A percentile compares a stretch with the other conserved stretches of the same genome.
Evolutionary conservation across 2,329 filamentous ascomycete genomes (phyloP).

Genomic region (Cryphonectria nitschkei): DNA sequence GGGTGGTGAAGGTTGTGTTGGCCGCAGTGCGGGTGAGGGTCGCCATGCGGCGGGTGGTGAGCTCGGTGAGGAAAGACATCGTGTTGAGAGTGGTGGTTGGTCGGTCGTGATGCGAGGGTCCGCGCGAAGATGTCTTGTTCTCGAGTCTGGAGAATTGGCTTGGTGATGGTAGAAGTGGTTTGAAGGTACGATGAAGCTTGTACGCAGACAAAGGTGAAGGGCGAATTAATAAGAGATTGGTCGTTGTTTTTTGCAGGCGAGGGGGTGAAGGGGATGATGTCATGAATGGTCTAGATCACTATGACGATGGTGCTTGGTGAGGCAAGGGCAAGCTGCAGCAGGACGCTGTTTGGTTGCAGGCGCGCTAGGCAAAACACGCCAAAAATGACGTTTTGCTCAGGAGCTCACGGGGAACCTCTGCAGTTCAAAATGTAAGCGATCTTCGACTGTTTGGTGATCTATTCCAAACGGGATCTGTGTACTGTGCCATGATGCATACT

Average conservation of each 20-base stretch:
- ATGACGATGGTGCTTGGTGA: constrained; percentile 2
- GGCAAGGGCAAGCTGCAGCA: neutral
- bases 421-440: neutral
- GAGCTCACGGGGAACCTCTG: neutral
- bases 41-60: constrained; percentile 48
- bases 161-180: neutral
- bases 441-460: neutral
- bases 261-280: neutral
- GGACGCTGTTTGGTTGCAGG: neutral
- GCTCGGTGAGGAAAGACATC: constrained; percentile 60
- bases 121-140: neutral
- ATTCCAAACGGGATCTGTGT: neutral
- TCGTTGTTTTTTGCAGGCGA: neutral
- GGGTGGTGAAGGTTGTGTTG: constrained; percentile 38
- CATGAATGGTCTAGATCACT: neutral
- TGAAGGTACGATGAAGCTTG: neutral
- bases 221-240: neutral
- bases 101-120: neutral
- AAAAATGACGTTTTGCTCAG: constrained; percentile 16
- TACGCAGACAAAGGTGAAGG: neutral
- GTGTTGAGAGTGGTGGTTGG: constrained; percentile 13
- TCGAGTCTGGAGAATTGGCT: neutral
- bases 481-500: too few relatives aligned
- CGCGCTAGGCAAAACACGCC: constrained; percentile 13
- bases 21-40: constrained; percentile 43